Percentiles rank a stretch among this genome's conserved stretches.
Conservation (phyloP, 73 alveolate genomes). For the Uronychia setigera region DNA sequence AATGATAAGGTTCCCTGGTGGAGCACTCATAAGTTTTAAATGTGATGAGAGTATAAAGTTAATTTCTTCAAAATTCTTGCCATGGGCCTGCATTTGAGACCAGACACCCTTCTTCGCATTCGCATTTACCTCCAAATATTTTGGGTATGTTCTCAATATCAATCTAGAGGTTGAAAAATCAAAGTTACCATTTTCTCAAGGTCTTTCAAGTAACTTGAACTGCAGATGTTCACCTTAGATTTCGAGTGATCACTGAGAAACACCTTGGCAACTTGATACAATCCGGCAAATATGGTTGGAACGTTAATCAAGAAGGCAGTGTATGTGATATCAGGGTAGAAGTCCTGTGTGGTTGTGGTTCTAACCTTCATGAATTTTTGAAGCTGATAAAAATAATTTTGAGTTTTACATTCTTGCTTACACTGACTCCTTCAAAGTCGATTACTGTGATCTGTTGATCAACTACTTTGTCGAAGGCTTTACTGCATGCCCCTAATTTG, state of each 20-base stretch:
- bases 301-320: not conserved
- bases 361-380: not conserved
- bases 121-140: too few relatives aligned
- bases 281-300: not conserved
- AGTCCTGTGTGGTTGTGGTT: not conserved
- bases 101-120: too few relatives aligned
- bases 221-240: not conserved
- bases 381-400: not conserved
- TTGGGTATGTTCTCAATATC: not conserved
- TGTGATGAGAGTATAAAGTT: too few relatives aligned
- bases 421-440: not conserved
- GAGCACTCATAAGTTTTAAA: too few relatives aligned
- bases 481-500: not conserved
- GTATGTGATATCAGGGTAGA: not conserved
- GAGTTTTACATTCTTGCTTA: not conserved
- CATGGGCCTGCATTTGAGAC: too few relatives aligned
- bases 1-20: too few relatives aligned
- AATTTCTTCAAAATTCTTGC: too few relatives aligned
- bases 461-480: constrained; percentile 1
- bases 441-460: not conserved
- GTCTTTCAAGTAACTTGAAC: not conserved
- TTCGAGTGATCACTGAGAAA: not conserved
- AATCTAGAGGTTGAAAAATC: not conserved
- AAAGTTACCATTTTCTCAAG: not conserved
- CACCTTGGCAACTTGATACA: not conserved